Evolutionary conservation across 2,329 filamentous ascomycete species (phyloP).

Genomic region (Biscogniauxia mediterranea): DNA sequence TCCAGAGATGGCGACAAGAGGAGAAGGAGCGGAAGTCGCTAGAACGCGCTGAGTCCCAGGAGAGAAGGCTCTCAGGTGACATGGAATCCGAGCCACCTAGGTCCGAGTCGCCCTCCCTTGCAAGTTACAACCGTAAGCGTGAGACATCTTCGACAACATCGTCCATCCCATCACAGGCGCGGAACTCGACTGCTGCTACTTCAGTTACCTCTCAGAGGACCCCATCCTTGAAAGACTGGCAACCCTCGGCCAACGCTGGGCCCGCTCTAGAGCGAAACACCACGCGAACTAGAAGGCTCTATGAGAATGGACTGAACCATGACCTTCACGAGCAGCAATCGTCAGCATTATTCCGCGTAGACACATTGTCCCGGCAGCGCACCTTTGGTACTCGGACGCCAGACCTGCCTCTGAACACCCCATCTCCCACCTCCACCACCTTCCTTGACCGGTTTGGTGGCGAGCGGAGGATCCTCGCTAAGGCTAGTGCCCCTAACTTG

Average conservation of each 20-base stretch:
- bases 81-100: constrained; percentile 34
- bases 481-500: constrained; percentile 68
- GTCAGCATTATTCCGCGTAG: constrained; percentile 73
- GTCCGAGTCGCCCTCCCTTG: constrained; percentile 55
- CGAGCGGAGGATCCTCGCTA: constrained; percentile 48
- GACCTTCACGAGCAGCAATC: constrained; percentile 78
- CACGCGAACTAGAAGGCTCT: constrained; percentile 72
- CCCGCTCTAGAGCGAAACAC: constrained; percentile 59
- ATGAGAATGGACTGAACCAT: constrained; percentile 78
- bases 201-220: constrained; percentile 75
- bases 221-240: constrained; percentile 51
- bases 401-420: constrained; percentile 42
- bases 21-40: constrained; percentile 52
- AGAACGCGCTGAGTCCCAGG: constrained; percentile 39
- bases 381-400: constrained; percentile 50
- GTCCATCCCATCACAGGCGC: constrained; percentile 61
- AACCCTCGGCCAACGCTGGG: constrained; percentile 40
- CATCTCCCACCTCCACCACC: constrained; percentile 45
- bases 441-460: constrained; percentile 46
- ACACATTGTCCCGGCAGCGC: constrained; percentile 69
- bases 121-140: constrained; percentile 70
- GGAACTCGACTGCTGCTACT: constrained; percentile 83
- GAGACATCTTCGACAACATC: constrained; percentile 87
- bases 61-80: constrained; percentile 32
- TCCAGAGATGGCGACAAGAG: constrained; percentile 69